These are phyloP conservation scores for Coprinopsis strossmayeri DNA, from an alignment of 768 basidiomycete genomes.

Conservation along the genomic window DNA sequence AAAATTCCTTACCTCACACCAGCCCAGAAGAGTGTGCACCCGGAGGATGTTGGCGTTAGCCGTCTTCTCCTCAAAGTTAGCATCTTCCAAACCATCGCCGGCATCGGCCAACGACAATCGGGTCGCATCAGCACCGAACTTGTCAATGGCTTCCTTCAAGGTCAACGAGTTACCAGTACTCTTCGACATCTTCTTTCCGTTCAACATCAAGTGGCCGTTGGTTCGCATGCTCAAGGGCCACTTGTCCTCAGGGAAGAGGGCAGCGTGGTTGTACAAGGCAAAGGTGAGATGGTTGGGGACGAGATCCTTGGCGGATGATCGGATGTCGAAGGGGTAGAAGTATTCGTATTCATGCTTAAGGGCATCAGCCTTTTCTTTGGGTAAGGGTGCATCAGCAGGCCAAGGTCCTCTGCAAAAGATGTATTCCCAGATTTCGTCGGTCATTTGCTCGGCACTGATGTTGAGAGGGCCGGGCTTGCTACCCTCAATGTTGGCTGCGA, in stretches of 20 bases:
- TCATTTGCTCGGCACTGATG: conserved; percentile 88
- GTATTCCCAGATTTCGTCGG: conserved; percentile 97
- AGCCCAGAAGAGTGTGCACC: conserved; percentile 81
- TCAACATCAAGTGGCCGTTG: conserved; percentile 95
- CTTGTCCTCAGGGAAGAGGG: conserved; percentile 84
- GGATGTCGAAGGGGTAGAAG: conserved; percentile 97
- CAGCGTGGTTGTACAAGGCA: conserved; percentile 91
- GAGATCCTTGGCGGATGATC: conserved; percentile 96
- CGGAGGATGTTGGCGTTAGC: conserved; percentile 96
- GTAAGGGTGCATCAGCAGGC: conserved; percentile 59
- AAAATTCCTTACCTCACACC: conserved; percentile 73
- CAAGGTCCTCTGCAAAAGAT: conserved; percentile 74
- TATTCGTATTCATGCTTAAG: conserved; percentile 91
- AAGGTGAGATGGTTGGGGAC: conserved; percentile 95
- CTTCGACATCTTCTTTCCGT: conserved; percentile 99
- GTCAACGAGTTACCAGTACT: conserved; percentile 95
- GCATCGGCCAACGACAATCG: conserved; percentile 91
- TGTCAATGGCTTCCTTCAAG: conserved; percentile 77
- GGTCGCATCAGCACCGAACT: conserved; percentile 96
- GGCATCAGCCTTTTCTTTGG: conserved; percentile 71
- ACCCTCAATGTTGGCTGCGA: conserved; percentile 68
- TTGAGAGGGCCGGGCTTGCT: conserved; percentile 74
- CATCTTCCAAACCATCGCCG: conserved; percentile 96
- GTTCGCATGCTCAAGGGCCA: conserved; percentile 91
- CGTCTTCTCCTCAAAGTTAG: conserved; percentile 98